phyloP scores from a whole-genome alignment of 192 early-diverging fungal species.

The Lunasporangiospora selenospora region DNA sequence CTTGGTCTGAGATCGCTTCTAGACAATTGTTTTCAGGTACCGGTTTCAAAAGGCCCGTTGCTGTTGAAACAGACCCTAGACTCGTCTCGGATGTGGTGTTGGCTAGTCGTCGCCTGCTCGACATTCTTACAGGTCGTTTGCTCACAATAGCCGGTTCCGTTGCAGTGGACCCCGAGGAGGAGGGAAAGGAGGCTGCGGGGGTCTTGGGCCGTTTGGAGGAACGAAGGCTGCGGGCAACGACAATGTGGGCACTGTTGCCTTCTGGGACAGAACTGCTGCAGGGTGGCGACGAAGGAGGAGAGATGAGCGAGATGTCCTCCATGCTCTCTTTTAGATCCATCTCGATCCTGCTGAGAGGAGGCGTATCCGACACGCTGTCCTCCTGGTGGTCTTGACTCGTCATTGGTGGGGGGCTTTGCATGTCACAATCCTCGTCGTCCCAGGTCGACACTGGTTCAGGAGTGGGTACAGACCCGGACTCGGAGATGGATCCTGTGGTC shows the following conservation, averaged over 20 bases:
- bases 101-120: background rate
- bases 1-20: too few species aligned
- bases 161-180: too few species aligned
- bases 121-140: too few species aligned
- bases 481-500: slow-evolving; percentile 1
- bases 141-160: too few species aligned
- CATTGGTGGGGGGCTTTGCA: slow-evolving; percentile 20
- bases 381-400: background rate
- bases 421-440: slow-evolving; percentile 11
- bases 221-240: slow-evolving; percentile 9
- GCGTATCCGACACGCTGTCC: background rate
- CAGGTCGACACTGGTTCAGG: too few species aligned
- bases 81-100: background rate
- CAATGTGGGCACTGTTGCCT: background rate
- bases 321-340: background rate
- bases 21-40: too few species aligned
- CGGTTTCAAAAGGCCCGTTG: too few species aligned
- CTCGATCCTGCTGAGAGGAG: background rate
- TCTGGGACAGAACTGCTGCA: background rate
- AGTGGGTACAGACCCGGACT: too few species aligned
- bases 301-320: background rate
- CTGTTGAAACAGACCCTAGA: too few species aligned
- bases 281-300: background rate
- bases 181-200: background rate
- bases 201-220: background rate